phyloP scores from a whole-genome alignment of 2,329 filamentous ascomycete species.

The Cladorrhinum sp. region DNA sequence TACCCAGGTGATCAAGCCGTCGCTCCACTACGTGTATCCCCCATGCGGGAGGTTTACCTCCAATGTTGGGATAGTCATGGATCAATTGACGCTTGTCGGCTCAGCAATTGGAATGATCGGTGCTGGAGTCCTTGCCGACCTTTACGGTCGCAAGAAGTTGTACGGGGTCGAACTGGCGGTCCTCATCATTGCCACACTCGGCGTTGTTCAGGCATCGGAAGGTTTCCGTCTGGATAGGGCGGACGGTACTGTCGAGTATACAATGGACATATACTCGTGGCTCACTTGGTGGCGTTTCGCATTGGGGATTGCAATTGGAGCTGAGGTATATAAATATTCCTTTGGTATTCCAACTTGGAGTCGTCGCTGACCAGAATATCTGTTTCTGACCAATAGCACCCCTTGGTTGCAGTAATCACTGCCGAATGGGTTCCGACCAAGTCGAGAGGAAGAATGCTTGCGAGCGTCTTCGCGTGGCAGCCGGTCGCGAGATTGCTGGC shows the following conservation, averaged over 20 bases:
- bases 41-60: not conserved
- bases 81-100: constrained; percentile 8
- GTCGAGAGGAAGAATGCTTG: constrained; percentile 27
- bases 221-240: constrained; percentile 5
- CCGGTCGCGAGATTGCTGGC: constrained; percentile 23
- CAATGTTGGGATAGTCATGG: constrained; percentile 16
- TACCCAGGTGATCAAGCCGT: constrained; percentile 4
- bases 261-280: constrained; percentile 28
- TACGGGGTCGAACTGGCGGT: constrained; percentile 20
- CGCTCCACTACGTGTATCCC: constrained; percentile 5
- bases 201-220: constrained; percentile 16
- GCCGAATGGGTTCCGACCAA: constrained; percentile 30
- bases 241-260: not conserved
- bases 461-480: constrained; percentile 29
- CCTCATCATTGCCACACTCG: constrained; percentile 18
- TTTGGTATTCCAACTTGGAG: not conserved
- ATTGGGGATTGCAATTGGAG: constrained; percentile 30
- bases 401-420: constrained; percentile 30
- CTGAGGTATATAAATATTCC: constrained; percentile 9
- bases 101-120: constrained; percentile 17
- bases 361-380: not conserved
- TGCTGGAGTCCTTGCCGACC: constrained; percentile 17
- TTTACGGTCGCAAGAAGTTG: constrained; percentile 19
- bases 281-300: constrained; percentile 27
- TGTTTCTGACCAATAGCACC: constrained; percentile 20